A percentile compares a stretch with the other conserved stretches of the same genome.
These are phyloP conservation scores for Stephania japonica DNA, from an alignment of 164 flowering plant genomes.

Conservation along the genomic window DNA sequence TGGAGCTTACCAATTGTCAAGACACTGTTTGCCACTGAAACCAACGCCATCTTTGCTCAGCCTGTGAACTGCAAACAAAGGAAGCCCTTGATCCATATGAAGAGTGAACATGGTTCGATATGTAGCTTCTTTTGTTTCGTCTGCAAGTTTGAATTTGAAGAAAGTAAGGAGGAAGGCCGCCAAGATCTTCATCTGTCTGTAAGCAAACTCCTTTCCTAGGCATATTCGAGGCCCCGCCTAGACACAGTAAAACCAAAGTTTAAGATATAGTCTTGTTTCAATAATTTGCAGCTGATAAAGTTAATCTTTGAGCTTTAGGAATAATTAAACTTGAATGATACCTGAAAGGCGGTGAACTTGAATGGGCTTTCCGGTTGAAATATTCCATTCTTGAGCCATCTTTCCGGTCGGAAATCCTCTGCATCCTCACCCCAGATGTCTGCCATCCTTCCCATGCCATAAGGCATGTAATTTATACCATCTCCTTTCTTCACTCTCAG, in stretches of 20 bases:
- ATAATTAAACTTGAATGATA: conserved; percentile 11
- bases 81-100: conserved; percentile 56
- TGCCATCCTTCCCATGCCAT: conserved; percentile 70
- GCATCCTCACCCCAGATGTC: conserved; percentile 70
- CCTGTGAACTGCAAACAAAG: conserved; percentile 35
- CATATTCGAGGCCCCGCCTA: conserved; percentile 78
- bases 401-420: conserved; percentile 43
- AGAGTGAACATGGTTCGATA: conserved; percentile 69
- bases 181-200: conserved; percentile 72
- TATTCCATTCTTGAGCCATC: conserved; percentile 55
- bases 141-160: conserved; percentile 49
- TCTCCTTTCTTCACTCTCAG: conserved; percentile 49
- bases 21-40: background rate
- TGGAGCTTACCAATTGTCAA: background rate
- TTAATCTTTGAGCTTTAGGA: background rate
- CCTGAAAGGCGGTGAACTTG: conserved; percentile 58
- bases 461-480: conserved; percentile 38
- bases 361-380: conserved; percentile 53
- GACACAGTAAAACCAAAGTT: background rate
- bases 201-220: conserved; percentile 69
- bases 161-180: conserved; percentile 39
- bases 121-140: conserved; percentile 31
- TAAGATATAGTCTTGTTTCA: background rate
- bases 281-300: background rate
- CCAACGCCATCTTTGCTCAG: background rate